phyloP scores from a whole-genome alignment of 352 stramenopile species.

The Phytophthora ohioensis region DNA sequence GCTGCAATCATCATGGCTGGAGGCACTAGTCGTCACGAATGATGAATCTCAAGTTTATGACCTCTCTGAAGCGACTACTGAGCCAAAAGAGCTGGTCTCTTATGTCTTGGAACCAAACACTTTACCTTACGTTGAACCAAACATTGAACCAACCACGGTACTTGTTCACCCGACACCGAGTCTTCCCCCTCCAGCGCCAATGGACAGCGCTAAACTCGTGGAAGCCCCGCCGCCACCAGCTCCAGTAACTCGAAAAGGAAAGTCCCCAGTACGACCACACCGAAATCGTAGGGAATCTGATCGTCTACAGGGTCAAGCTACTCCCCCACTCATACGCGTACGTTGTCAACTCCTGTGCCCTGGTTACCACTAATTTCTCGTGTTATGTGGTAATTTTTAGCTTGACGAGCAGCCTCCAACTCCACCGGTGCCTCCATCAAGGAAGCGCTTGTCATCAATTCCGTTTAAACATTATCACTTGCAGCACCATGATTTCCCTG shows the following conservation, averaged over 20 bases:
- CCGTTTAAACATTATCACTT: conserved; percentile 24
- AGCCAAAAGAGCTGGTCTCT: neutral
- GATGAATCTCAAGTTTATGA: neutral
- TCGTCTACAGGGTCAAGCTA: neutral
- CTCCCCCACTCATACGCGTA: conserved; percentile 23
- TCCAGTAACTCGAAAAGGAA: neutral
- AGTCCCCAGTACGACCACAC: neutral
- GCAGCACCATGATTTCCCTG: neutral
- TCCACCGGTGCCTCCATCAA: conserved; percentile 4
- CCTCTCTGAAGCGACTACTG: neutral
- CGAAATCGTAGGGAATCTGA: conserved; percentile 2
- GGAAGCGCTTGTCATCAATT: conserved; percentile 10
- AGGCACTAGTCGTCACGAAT: neutral
- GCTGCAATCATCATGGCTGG: conserved; percentile 27
- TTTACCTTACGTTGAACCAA: too few species aligned
- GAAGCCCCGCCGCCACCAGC: conserved; percentile 9
- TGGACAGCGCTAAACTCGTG: neutral
- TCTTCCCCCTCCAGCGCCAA: conserved; percentile 3
- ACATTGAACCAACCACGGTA: neutral
- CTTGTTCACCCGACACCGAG: neutral
- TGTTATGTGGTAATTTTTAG: conserved; percentile 4
- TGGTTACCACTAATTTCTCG: neutral
- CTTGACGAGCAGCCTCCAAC: conserved; percentile 26
- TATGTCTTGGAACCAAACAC: neutral
- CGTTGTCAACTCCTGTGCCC: neutral